Evolutionary conservation across 768 basidiomycete genomes (phyloP).

Genomic region (Tulasnella sp.): DNA sequence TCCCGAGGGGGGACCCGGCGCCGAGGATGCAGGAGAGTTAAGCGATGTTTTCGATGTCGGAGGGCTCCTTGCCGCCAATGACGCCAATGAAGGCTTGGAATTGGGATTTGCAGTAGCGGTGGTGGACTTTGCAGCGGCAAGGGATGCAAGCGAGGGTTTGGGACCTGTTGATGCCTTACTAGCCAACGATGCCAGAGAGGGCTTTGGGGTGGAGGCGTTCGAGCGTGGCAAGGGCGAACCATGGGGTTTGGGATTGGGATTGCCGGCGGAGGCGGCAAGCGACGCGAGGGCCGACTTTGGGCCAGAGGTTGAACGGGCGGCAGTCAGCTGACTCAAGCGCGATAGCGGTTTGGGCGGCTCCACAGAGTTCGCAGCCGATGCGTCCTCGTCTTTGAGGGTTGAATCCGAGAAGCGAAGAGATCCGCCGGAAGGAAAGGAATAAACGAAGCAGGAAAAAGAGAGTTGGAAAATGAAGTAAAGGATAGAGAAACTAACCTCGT

Average conservation of each 20-base stretch:
- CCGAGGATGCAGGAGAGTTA: not conserved
- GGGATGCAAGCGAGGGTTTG: slow-evolving; percentile 40
- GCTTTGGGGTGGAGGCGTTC: slow-evolving; percentile 8
- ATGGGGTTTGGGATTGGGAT: not conserved
- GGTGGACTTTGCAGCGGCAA: slow-evolving; percentile 26
- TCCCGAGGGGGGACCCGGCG: not conserved
- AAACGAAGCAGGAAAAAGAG: not conserved
- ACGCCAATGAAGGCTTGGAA: slow-evolving; percentile 25
- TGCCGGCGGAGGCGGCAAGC: not conserved
- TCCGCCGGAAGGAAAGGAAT: not conserved
- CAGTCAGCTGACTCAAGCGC: no score
- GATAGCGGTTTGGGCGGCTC: not conserved
- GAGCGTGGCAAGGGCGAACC: not conserved
- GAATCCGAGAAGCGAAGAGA: not conserved
- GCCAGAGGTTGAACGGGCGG: no score
- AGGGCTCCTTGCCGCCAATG: not conserved
- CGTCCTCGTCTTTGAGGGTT: not conserved
- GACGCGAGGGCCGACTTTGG: not conserved
- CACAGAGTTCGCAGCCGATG: not conserved
- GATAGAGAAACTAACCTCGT: slow-evolving; percentile 61
- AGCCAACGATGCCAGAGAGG: slow-evolving; percentile 22
- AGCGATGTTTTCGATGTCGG: slow-evolving; percentile 24
- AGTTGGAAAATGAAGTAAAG: slow-evolving; percentile 29
- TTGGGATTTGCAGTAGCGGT: slow-evolving; percentile 21
- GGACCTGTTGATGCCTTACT: slow-evolving; percentile 22